These are phyloP conservation scores for Parasarocladium wereldwijsianum DNA, from an alignment of 2,329 filamentous ascomycete genomes.

Conservation along the genomic window DNA sequence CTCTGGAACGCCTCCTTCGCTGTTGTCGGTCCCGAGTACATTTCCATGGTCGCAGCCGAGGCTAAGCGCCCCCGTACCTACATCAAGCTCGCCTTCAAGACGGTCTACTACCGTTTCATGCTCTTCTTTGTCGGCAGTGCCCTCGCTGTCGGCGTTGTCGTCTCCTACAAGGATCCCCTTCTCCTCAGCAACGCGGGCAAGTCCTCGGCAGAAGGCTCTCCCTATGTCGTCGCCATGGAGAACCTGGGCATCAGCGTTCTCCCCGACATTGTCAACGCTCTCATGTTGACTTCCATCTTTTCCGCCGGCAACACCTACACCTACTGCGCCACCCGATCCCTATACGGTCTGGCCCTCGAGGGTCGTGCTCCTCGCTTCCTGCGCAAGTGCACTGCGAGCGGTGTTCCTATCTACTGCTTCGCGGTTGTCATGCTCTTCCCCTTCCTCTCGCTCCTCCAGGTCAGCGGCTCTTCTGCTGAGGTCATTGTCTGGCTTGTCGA, in stretches of 20 bases:
- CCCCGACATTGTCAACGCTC: slow-evolving; percentile 42
- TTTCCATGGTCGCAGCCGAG: slow-evolving; percentile 55
- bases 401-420: slow-evolving; percentile 47
- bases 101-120: slow-evolving; percentile 57
- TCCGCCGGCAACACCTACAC: slow-evolving; percentile 36
- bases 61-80: slow-evolving; percentile 46
- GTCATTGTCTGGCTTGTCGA: slow-evolving; percentile 40
- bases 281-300: slow-evolving; percentile 27
- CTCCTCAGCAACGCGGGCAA: slow-evolving; percentile 17
- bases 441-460: slow-evolving; percentile 16
- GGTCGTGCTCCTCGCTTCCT: slow-evolving; percentile 36
- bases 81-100: slow-evolving; percentile 57
- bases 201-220: slow-evolving; percentile 33
- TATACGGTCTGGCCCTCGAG: slow-evolving; percentile 35
- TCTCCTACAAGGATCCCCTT: slow-evolving; percentile 47
- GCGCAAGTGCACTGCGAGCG: slow-evolving; percentile 41
- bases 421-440: slow-evolving; percentile 36
- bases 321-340: slow-evolving; percentile 33
- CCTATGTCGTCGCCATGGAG: slow-evolving; percentile 41
- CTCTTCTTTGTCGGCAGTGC: slow-evolving; percentile 58
- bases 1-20: slow-evolving; percentile 50
- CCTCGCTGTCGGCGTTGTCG: slow-evolving; percentile 49
- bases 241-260: slow-evolving; percentile 37
- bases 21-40: slow-evolving; percentile 53
- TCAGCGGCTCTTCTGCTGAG: slow-evolving; percentile 22